phyloP scores from a whole-genome alignment of 2,329 filamentous ascomycete species.

The Monosporascus sp. region DNA sequence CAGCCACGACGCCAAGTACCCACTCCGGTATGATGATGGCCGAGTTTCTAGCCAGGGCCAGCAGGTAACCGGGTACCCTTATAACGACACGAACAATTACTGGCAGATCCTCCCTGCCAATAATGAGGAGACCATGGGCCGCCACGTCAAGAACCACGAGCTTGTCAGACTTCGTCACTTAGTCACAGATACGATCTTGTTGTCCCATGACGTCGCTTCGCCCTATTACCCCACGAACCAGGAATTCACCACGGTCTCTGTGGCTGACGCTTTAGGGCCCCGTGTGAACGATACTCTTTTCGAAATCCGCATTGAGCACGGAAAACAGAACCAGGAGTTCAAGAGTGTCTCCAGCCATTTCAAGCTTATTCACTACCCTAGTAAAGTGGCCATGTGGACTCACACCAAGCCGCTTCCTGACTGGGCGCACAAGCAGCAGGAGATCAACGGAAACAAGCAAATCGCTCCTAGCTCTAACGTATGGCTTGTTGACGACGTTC shows the following conservation, averaged over 20 bases:
- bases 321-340: conserved; percentile 76
- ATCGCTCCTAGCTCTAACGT: conserved; percentile 82
- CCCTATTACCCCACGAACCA: conserved; percentile 97
- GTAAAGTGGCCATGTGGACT: conserved; percentile 99
- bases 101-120: conserved; percentile 83
- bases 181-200: conserved; percentile 75
- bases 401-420: conserved; percentile 92
- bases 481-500: conserved; percentile 89
- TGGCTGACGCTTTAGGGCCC: conserved; percentile 65
- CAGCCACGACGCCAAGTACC: conserved; percentile 84
- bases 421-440: conserved; percentile 94
- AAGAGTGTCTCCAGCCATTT: conserved; percentile 89
- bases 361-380: conserved; percentile 90
- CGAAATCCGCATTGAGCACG: conserved; percentile 83
- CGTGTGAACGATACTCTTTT: conserved; percentile 89
- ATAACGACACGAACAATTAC: conserved; percentile 97
- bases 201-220: conserved; percentile 95
- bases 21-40: conserved; percentile 92
- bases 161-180: conserved; percentile 81
- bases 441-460: conserved; percentile 99
- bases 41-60: conserved; percentile 96
- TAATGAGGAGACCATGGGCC: conserved; percentile 52
- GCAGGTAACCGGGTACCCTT: conserved; percentile 96
- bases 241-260: conserved; percentile 82
- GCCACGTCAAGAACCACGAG: conserved; percentile 75